These are phyloP conservation scores for Theileria parva DNA, from an alignment of 169 alveolate genomes.

Conservation along the genomic window DNA sequence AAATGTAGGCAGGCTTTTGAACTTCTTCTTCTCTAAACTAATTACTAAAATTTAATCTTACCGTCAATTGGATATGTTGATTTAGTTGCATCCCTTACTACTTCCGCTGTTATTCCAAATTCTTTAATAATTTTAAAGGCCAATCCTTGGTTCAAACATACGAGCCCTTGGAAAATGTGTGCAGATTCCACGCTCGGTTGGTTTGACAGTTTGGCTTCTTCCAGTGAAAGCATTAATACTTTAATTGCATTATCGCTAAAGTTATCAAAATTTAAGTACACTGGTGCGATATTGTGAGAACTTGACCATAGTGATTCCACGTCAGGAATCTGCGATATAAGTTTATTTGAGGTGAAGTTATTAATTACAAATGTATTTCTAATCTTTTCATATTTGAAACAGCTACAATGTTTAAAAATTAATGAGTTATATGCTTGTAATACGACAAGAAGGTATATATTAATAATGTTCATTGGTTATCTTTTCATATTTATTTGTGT, in stretches of 20 bases:
- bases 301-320: neutral
- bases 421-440: neutral
- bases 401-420: neutral
- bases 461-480: neutral
- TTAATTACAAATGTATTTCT: neutral
- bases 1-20: slow-evolving; percentile 15
- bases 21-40: slow-evolving; percentile 6
- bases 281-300: slow-evolving; percentile 3
- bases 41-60: neutral
- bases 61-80: slow-evolving; percentile 4
- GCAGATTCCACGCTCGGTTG: slow-evolving; percentile 23
- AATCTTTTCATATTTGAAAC: neutral
- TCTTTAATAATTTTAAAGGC: slow-evolving; percentile 34
- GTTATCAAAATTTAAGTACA: slow-evolving; percentile 44
- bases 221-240: slow-evolving; percentile 65
- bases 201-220: slow-evolving; percentile 51
- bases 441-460: neutral
- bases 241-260: slow-evolving; percentile 63
- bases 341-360: neutral
- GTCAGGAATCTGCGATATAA: neutral
- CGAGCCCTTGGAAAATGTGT: slow-evolving; percentile 64
- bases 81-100: slow-evolving; percentile 21
- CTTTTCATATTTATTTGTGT: neutral
- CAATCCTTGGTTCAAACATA: slow-evolving; percentile 37
- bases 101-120: slow-evolving; percentile 34